Evolutionary conservation across 352 stramenopile species (phyloP).

Genomic region (Phytopythium chamaehyphon): DNA sequence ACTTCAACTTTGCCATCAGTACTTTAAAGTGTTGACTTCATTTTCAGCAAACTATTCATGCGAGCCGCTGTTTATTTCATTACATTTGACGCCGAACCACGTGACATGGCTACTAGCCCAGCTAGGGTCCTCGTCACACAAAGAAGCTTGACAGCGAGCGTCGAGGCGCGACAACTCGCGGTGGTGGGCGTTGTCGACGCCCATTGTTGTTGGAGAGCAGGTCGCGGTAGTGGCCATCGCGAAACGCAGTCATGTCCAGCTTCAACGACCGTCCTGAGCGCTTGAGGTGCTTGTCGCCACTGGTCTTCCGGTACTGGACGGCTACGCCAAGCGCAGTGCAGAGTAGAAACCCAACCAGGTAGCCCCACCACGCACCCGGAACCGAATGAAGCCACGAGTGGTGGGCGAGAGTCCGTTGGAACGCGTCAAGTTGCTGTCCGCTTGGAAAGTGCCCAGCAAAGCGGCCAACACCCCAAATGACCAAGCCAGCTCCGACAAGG

Average conservation of each 20-base stretch:
- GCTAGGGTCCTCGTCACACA: not conserved
- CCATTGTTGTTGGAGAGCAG: not conserved
- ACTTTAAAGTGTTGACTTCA: not conserved
- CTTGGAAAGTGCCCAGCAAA: conserved; percentile 40
- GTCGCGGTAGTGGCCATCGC: conserved; percentile 4
- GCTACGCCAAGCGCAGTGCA: conserved; percentile 26
- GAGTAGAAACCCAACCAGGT: conserved; percentile 33
- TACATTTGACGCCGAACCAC: not conserved
- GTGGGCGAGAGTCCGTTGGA: conserved; percentile 9
- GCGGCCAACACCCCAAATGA: conserved; percentile 39
- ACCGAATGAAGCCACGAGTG: conserved; percentile 29
- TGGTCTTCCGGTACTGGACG: conserved; percentile 33
- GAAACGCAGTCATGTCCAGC: not conserved
- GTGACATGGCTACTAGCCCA: not conserved
- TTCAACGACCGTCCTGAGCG: conserved; percentile 4
- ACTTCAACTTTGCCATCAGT: conserved; percentile 1
- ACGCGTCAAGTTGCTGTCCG: conserved; percentile 18
- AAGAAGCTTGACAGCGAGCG: conserved; percentile 2
- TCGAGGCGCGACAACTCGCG: not conserved
- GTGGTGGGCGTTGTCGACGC: not conserved
- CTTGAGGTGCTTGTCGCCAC: conserved; percentile 16
- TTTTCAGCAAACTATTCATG: too few relatives aligned
- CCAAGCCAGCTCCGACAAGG: conserved; percentile 21
- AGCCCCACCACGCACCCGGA: conserved; percentile 39
- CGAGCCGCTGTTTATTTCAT: not conserved